Evolutionary conservation across 441 rosid genomes (phyloP).

Genomic region (Pelargonium australe): DNA sequence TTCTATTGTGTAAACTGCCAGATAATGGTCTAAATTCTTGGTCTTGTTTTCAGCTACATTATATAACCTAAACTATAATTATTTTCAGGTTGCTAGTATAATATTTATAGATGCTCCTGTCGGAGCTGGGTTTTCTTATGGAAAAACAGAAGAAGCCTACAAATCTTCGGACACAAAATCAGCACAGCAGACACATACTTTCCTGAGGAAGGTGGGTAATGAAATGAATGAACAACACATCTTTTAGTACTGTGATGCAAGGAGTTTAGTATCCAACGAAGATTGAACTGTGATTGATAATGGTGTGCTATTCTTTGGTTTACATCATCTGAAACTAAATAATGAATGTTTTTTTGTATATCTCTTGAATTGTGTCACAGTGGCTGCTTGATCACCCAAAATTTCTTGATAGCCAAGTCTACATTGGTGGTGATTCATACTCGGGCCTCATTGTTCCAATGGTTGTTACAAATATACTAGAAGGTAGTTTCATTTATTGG

Average conservation of each 20-base stretch:
- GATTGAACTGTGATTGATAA: not conserved
- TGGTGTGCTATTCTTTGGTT: not conserved
- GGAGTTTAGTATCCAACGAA: not conserved
- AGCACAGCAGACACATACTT: slow-evolving; percentile 13
- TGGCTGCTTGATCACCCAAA: slow-evolving; percentile 23
- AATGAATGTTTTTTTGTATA: not conserved
- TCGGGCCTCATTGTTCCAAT: slow-evolving; percentile 26
- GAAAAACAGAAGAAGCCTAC: slow-evolving; percentile 6
- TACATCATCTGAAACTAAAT: not conserved
- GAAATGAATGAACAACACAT: not conserved
- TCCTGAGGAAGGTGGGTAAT: slow-evolving; percentile 16
- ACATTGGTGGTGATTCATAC: slow-evolving; percentile 31
- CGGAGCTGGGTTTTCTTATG: slow-evolving; percentile 20
- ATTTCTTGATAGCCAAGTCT: slow-evolving; percentile 21
- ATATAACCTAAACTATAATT: not conserved
- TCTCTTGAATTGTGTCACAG: slow-evolving; percentile 11
- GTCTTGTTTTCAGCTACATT: not conserved
- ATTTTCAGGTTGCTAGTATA: slow-evolving; percentile 18
- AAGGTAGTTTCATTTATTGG: slow-evolving; percentile 15
- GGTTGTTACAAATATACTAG: slow-evolving; percentile 14
- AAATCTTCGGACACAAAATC: slow-evolving; percentile 13
- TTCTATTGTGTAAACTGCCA: not conserved
- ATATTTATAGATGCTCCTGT: slow-evolving; percentile 21
- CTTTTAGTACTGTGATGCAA: not conserved
- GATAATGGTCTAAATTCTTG: not conserved